Base-by-base conservation (phyloP, 108 stramenopile species). In the Stephanodiscus minutulus region DNA sequence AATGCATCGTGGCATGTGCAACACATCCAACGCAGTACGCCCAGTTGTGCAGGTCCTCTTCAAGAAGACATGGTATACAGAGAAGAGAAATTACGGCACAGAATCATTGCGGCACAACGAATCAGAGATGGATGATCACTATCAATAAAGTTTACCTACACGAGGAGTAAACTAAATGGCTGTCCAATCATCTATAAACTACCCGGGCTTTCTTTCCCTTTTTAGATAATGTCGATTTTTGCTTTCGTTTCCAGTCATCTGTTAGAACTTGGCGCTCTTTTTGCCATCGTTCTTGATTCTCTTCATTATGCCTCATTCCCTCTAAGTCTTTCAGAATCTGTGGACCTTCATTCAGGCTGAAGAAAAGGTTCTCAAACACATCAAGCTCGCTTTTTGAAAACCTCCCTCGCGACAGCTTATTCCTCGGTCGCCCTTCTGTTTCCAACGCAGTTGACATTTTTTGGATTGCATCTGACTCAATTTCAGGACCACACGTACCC, bases 221-320 rank as follows among this genome's bases (percentile, higher is more conserved):
- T 58, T 83, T 73, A 1, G 89, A 86, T 37, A 79, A 24, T 9
- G 93, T 90, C 54, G 73, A 62, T 74, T 91, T 94, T 17, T 80
- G 86, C 70, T 94, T 94, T 48, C 93, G 76, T 64, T 90, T 91
- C 93, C 93, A 94, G 72, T 94, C 93, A 18, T 77, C 61, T 9
- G 93, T 94, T 43, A 94, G 66, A 27, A 68, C 64, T 21, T 86
- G 65, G 27, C 93, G 73, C 66, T 94, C 85, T 25, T 81, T 70
- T n/a, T 82, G 72, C 93, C 93, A 94, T 46, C 66, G 53, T 21
- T 76, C 73, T 59, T 83, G 68, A 17, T 70, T 83, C 29, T 68
- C 70, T 39, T 65, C 61, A 41, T 89, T 86, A 10, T 79, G 68
- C 15, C 65, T 43, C 53, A 84, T 85, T 0, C 74, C 72, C 22